Evolutionary conservation across 1,284 basidiomycete species (phyloP).

Genomic region (Gymnopus androsaceus): DNA sequence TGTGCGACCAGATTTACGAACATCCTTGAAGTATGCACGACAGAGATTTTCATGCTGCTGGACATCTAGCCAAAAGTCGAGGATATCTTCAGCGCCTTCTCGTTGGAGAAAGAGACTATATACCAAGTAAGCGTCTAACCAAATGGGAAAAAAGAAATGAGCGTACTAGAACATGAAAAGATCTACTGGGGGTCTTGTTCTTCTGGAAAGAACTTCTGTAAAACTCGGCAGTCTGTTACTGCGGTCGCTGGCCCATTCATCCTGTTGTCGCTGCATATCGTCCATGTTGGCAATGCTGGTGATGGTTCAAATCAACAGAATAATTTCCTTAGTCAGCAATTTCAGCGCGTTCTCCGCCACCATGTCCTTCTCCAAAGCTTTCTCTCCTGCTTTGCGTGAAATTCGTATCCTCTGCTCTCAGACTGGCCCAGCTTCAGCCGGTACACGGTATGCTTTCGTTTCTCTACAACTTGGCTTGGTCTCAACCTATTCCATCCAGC

Average conservation of each 20-base stretch:
- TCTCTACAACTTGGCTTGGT: constrained; percentile 12
- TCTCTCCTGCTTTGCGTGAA: constrained; percentile 85
- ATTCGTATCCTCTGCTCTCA: constrained; percentile 88
- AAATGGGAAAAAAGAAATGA: constrained; percentile 13
- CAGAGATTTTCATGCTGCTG: constrained; percentile 99
- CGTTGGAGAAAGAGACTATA: constrained; percentile 87
- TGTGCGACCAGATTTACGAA: constrained; percentile 88
- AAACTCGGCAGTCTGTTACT: constrained; percentile 77
- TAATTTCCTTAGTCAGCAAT: too few relatives aligned
- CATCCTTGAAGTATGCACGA: constrained; percentile 97
- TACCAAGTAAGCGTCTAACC: constrained; percentile 14
- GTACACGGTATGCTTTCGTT: constrained; percentile 66
- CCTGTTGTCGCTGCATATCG: constrained; percentile 64
- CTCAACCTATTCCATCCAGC: constrained; percentile 40
- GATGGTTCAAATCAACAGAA: constrained; percentile 9
- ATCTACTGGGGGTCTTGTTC: constrained; percentile 93
- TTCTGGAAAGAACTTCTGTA: constrained; percentile 82
- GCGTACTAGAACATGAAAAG: constrained; percentile 98
- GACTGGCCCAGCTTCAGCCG: constrained; percentile 74
- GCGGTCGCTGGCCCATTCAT: constrained; percentile 68
- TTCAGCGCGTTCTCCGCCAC: constrained; percentile 31
- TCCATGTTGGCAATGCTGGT: constrained; percentile 41
- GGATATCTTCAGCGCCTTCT: constrained; percentile 91
- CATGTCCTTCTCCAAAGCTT: constrained; percentile 77
- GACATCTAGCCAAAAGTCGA: constrained; percentile 99